These are phyloP conservation scores for Candida orba DNA, from an alignment of 805 yeast genomes.

Conservation along the genomic window DNA sequence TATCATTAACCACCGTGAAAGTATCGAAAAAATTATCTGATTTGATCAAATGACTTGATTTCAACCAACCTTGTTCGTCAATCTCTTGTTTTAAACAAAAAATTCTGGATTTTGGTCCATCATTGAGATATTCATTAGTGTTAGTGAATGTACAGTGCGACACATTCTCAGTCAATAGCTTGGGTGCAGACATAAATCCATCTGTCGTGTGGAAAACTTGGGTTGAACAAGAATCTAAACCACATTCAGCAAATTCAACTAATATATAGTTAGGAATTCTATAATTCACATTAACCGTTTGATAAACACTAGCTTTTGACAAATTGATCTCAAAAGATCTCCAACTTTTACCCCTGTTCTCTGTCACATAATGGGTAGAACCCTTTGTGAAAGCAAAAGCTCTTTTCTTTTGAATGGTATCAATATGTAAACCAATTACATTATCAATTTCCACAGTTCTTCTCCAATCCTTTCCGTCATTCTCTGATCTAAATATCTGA, in stretches of 20 bases:
- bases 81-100: conserved; percentile 38
- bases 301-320: conserved; percentile 15
- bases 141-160: conserved; percentile 28
- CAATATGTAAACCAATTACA: conserved; percentile 20
- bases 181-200: conserved; percentile 32
- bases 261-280: conserved; percentile 32
- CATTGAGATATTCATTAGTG: conserved; percentile 19
- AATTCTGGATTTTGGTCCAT: conserved; percentile 26
- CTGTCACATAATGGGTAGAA: conserved; percentile 30
- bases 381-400: conserved; percentile 34
- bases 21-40: conserved; percentile 41
- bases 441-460: conserved; percentile 26
- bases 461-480: conserved; percentile 41
- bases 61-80: conserved; percentile 27
- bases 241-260: conserved; percentile 26
- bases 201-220: conserved; percentile 37
- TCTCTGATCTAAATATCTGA: conserved; percentile 35
- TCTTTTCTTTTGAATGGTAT: conserved; percentile 30
- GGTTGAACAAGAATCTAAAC: conserved; percentile 26
- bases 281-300: conserved; percentile 30
- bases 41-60: conserved; percentile 24
- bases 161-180: conserved; percentile 16
- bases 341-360: conserved; percentile 39
- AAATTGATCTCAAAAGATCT: conserved; percentile 24
- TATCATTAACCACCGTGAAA: conserved; percentile 21